Evolutionary conservation across 805 yeast species (phyloP).

Genomic region (Sugiyamaella mastotermitis): DNA sequence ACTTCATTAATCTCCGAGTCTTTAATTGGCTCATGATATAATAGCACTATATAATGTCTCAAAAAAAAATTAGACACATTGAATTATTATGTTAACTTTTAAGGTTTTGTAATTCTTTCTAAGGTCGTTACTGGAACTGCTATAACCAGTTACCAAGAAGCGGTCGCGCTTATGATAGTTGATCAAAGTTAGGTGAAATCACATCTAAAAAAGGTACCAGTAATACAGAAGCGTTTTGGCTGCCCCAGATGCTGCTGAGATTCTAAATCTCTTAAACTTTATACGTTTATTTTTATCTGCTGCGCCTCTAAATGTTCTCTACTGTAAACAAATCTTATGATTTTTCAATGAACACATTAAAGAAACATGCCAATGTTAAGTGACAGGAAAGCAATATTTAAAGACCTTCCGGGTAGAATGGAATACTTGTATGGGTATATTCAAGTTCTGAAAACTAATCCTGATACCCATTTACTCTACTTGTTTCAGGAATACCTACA

Average conservation of each 20-base stretch:
- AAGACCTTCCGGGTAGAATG: neutral
- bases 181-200: neutral
- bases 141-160: neutral
- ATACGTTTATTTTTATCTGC: slow-evolving; percentile 1
- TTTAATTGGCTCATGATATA: neutral
- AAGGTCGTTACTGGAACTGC: neutral
- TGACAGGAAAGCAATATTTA: too few species aligned
- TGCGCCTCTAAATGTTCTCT: neutral
- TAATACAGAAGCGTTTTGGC: too few species aligned
- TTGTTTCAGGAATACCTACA: too few species aligned
- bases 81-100: neutral
- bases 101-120: neutral
- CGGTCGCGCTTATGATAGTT: neutral
- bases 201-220: neutral
- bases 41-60: neutral
- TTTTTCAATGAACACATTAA: neutral
- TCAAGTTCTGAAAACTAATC: neutral
- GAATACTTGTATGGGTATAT: neutral
- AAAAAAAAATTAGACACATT: neutral
- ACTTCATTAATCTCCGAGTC: neutral
- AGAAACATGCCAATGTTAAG: too few species aligned
- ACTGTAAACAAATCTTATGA: neutral
- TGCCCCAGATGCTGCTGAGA: too few species aligned
- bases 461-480: neutral
- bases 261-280: too few species aligned